These are phyloP conservation scores for Cordyceps javanica DNA, from an alignment of 2,329 filamentous ascomycete species.

Conservation along the genomic window DNA sequence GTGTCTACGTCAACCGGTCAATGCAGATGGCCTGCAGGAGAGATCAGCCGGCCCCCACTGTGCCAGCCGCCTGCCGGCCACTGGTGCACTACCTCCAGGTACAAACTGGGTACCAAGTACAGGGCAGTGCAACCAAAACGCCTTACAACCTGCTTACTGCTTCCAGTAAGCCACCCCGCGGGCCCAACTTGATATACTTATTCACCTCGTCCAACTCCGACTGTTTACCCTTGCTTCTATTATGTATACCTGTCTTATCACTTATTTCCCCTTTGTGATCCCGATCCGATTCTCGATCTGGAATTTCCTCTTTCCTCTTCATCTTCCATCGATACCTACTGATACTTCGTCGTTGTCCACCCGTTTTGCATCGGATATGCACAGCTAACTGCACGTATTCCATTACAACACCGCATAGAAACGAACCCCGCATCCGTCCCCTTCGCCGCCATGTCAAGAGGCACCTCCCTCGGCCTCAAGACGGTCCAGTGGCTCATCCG, in stretches of 20 bases:
- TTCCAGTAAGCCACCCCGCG: constrained; percentile 1
- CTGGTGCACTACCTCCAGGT: no score
- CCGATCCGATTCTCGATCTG: background rate
- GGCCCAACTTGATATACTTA: background rate
- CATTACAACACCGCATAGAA: background rate
- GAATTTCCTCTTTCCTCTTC: background rate
- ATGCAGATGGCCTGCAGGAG: background rate
- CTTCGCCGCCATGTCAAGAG: background rate
- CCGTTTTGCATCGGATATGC: no score
- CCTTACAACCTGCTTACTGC: constrained; percentile 6
- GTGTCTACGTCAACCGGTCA: background rate
- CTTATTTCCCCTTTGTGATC: background rate
- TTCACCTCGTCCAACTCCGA: background rate
- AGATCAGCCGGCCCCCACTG: background rate
- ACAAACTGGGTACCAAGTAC: no score
- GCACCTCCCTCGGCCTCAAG: constrained; percentile 52
- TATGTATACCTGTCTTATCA: background rate
- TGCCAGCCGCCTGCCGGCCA: background rate
- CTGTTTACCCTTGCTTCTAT: background rate
- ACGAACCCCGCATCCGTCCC: background rate
- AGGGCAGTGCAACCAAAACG: constrained; percentile 1
- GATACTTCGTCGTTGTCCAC: no score
- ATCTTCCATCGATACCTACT: no score
- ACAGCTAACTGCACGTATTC: no score
- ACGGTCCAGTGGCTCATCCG: constrained; percentile 65